Evolutionary conservation across 176 grass and related monocot genomes (phyloP), one percentile per base, ranked within the genome.

Genomic region (Pontederia paniculata): DNA sequence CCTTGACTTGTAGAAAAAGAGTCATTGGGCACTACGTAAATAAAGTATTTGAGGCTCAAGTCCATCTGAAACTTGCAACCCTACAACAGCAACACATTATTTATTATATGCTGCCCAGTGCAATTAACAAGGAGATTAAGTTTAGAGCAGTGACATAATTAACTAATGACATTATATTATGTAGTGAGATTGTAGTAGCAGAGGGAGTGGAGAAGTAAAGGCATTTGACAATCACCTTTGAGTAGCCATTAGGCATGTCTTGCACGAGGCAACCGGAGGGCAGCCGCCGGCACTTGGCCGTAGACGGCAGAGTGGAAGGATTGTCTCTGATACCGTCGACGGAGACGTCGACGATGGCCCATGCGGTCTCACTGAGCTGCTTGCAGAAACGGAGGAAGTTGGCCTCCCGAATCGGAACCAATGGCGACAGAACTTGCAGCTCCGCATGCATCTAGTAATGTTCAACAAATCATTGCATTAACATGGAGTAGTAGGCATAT

Each of bases 311-410:
- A 12, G 17, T 48, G 7, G 65, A 56, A 45, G 59, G 41, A 21
- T 75, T 81, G 28, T 88, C 80, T 74, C 60, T 77, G 45, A 73
- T 44, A 67, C 50, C 87, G 66, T 93, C 94, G 50, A 82, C n/a
- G 12, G 94, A 98, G 56, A 88, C 87, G 59, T 98, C 94, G 60
- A 84, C 94, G 17, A 98, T 70, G 71, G 78, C 94, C 87, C 94
- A 98, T 18, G 67, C 78, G 71, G 75, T 75, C 41, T 88, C 78
- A 9, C 55, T 61, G 57, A 98, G 68, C 54, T 98, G 75, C 68
- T 88, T 93, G 72, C 87, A 93, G 72, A 82, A 98, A 60, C 94
- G 77, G 44, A 98, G 80, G 69, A 98, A 98, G 16, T 67, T 67
- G 53, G 84, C 65, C 43, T 80, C 70, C 45, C 94, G 80, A 44